These are phyloP conservation scores for Sporothrix inflata DNA, from an alignment of 2,329 filamentous ascomycete species.

Conservation along the genomic window DNA sequence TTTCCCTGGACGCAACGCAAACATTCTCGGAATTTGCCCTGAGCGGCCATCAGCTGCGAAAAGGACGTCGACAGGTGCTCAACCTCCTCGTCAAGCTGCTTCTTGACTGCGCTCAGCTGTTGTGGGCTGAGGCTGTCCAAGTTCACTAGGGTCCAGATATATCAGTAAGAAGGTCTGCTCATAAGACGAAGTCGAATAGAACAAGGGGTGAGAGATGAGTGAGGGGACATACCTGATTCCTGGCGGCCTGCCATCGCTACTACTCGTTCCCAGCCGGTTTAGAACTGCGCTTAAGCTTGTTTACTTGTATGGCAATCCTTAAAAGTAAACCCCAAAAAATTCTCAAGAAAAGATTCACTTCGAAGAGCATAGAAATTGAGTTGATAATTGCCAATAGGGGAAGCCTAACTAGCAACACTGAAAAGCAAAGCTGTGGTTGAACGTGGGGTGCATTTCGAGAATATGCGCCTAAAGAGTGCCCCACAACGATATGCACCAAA, in stretches of 20 bases:
- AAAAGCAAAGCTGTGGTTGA: constrained; percentile 13
- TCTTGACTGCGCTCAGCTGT: constrained; percentile 89
- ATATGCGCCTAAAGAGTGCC: constrained; percentile 6
- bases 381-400: background rate
- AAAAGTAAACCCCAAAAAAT: background rate
- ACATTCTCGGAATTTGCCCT: constrained; percentile 90
- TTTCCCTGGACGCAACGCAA: constrained; percentile 68
- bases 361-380: background rate
- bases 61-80: constrained; percentile 92
- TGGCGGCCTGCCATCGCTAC: constrained; percentile 33
- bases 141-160: constrained; percentile 49
- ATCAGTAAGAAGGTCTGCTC: background rate
- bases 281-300: background rate
- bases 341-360: background rate
- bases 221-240: constrained; percentile 29
- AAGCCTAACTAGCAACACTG: constrained; percentile 13
- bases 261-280: background rate
- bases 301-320: background rate
- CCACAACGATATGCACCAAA: constrained; percentile 11
- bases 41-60: constrained; percentile 84
- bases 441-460: background rate
- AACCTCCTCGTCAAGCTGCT: constrained; percentile 93
- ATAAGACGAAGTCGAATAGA: background rate
- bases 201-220: background rate
- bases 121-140: constrained; percentile 78